Evolutionary conservation across 2,329 filamentous ascomycete species (phyloP), one percentile per base, ranked within the genome.

Genomic region (Cladophialophora immunda): DNA sequence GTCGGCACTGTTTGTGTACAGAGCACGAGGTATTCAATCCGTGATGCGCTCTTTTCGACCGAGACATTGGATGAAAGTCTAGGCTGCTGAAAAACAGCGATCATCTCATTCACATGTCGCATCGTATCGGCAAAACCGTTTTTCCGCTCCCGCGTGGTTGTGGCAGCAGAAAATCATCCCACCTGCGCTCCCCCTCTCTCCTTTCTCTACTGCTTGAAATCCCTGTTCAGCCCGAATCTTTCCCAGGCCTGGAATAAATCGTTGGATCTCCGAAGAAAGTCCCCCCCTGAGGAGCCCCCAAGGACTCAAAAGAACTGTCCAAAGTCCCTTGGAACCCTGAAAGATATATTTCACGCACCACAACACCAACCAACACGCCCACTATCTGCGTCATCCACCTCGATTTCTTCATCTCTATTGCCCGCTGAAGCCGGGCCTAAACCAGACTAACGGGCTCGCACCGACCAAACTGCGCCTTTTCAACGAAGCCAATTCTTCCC

Each of bases 381-480:
- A 17, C 38, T 4, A 50, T 30, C 29, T 61, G 58, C 58, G 58
- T 61, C 58, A 61, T 61, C 58, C 47, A 29, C 15, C 58, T 54
- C 27, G 58, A 27, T 52, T 59, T 58, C 27, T 30, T 50, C 41
- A 30, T 27, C 57, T 50, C 36, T 25, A 30, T 50, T 30, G 57
- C 57, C 57, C 41, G 57, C 57, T 30, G 15, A 7, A 59, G 57
- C 57, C 57, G 34, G 32, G 57, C 22, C 25, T 45, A 59, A 47
- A 47, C 6, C 30, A 61, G 45, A 47, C 45, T 53, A 52, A 52
- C 45, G 30, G 19, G 17, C 47, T 61, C 58, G 41, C 30, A 61
- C 52, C 58, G 45, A 53, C 58, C 29, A 61, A 27, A 61, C 58
- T 61, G 58, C 58, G 58, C 41, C 58, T 61, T 53, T 61, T 61